Conservation (phyloP, 2,329 filamentous ascomycete genomes). For the Neoscytalidium dimidiatum region DNA sequence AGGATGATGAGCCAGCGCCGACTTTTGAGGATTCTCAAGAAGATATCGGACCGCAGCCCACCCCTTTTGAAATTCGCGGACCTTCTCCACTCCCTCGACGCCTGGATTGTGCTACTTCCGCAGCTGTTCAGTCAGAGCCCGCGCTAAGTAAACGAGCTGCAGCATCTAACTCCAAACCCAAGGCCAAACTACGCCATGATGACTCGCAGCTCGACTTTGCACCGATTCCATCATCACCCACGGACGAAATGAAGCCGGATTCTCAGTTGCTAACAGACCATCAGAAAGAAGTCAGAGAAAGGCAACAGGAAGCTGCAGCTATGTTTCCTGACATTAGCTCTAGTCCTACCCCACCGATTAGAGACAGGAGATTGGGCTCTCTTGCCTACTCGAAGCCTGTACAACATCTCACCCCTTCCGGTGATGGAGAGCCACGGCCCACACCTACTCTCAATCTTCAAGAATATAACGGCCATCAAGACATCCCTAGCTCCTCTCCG, state of each 20-base stretch:
- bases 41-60: constrained; percentile 34
- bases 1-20: neutral
- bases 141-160: neutral
- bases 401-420: neutral
- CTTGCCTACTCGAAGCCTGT: neutral
- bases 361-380: neutral
- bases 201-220: constrained; percentile 82
- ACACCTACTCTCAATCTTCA: constrained; percentile 47
- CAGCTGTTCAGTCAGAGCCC: neutral
- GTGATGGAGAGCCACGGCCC: constrained; percentile 22
- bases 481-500: constrained; percentile 54
- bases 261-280: constrained; percentile 77
- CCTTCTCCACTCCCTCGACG: neutral
- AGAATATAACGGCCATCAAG: constrained; percentile 42
- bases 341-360: constrained; percentile 24
- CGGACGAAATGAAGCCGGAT: constrained; percentile 51
- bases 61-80: neutral
- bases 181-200: constrained; percentile 68
- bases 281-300: constrained; percentile 75
- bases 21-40: constrained; percentile 22
- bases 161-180: constrained; percentile 37
- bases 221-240: constrained; percentile 63
- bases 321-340: constrained; percentile 66
- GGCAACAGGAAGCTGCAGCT: constrained; percentile 64
- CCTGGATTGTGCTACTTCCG: neutral